Base-by-base conservation (phyloP, 139 green algal genomes). In the Chlorella sorokiniana region DNA sequence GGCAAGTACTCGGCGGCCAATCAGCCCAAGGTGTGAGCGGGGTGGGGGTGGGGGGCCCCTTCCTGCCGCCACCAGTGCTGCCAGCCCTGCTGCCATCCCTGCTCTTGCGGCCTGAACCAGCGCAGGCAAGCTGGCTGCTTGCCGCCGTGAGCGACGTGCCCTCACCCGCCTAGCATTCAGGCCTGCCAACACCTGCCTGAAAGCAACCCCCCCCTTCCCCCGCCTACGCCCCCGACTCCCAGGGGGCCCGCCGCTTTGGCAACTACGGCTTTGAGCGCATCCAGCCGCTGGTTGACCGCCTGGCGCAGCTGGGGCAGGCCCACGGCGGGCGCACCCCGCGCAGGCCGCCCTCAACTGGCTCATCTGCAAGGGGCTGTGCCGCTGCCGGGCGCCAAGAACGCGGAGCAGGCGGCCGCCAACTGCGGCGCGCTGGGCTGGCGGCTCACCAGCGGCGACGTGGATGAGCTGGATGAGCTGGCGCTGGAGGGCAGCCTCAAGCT, bases 261-360 rank as follows among this genome's bases (percentile, higher is more conserved):
- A 44, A 73, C 76, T 63, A 74, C 22, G 11, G 38, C 10, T 81
- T 81, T 73, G 76, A 81, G 4, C 59, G 33, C 74, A 83, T 95
- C 25, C 78, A 91, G 83, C 92, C 93, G 1, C 86, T 97, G 59
- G 79, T 98, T 37, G 71, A 89, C 8, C 61, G 88, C 22, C 85
- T 98, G 83, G 62, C 71, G 14, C 83, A 87, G 1, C 89, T 98
- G 31, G 93, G 90, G 16, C 64, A 90, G 61, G 86, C 88, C 63
- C 85, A 91, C 75, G 89, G 89, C 20, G 92, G 91, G 56, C 96
- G 95, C 85, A 94, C 87, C 83, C 82, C 25, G 84, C 83, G 25
- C 94, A 97, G 89, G 92, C 95, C 40, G 89, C 93, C 14, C 86
- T 98, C 62, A 98, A 97, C 87, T 98, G 94, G 94, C 62, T 84